Conservation (phyloP, 306 rosid species). For the Ormosia semicastrata region DNA sequence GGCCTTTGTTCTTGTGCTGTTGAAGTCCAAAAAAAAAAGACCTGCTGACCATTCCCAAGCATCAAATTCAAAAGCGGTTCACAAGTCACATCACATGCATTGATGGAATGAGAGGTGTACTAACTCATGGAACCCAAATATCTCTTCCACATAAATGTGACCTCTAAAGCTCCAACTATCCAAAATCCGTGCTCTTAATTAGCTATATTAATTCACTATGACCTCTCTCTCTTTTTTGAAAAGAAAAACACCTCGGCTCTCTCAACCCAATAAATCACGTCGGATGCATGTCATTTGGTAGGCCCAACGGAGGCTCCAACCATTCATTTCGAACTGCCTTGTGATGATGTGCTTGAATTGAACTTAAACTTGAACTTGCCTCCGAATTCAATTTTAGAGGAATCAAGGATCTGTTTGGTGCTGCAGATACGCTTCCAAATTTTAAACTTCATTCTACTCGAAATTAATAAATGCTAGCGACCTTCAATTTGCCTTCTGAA, state of each 20-base stretch:
- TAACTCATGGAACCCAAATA: not conserved
- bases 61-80: not conserved
- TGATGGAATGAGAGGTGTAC: not conserved
- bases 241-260: not conserved
- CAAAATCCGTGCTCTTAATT: not conserved
- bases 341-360: not conserved
- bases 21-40: no score
- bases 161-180: not conserved
- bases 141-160: not conserved
- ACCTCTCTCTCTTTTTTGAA: not conserved
- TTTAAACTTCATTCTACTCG: constrained; percentile 8
- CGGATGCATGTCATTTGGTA: constrained; percentile 1
- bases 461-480: not conserved
- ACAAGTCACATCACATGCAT: constrained; percentile 4
- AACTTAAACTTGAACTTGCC: not conserved
- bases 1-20: no score
- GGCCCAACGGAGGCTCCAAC: constrained; percentile 11
- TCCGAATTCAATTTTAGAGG: constrained; percentile 18
- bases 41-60: not conserved
- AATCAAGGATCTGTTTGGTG: constrained; percentile 12
- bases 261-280: not conserved
- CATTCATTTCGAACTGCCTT: constrained; percentile 7
- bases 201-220: not conserved
- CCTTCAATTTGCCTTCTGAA: not conserved
- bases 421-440: not conserved